Base-by-base conservation (phyloP, 257 asterid genomes). In the Paulownia fortunei region DNA sequence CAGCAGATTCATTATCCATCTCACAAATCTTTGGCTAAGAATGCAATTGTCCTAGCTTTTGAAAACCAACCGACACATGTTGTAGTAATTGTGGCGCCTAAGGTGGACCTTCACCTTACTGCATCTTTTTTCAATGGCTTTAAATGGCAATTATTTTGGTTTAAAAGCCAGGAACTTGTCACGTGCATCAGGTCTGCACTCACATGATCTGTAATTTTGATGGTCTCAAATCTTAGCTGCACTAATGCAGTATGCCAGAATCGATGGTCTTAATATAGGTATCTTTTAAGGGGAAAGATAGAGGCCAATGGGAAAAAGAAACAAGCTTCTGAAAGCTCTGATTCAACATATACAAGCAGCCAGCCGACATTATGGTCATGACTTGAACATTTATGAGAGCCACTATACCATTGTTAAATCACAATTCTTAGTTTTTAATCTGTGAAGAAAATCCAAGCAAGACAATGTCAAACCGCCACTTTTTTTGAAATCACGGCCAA, bases 21-120 rank as follows among this genome's bases (percentile, higher is more conserved):
- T 74, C 75, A 46, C 52, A 67, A 46, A 74, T 37, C 64, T 56
- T 18, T 4, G 71, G 66, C n/a, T 55, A 34, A 60, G 60, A 76
- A 68, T 73, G 71, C 46, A 75, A n/a, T 34, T 49, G 71, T 64
- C 44, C 47, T n/a, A 76, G 54, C 66, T 59, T 52, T 76, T 51
- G 3, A 11, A 51, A 8, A 80, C 86, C 88, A 36, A 82, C 88
- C 86, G 82, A 81, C 86, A 81, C 86, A 82, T 16, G 69, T 6
- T 27, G 68, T 71, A 78, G 73, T 52, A 41, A 68, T 44, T 73
- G 76, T 60, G 76, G 74, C 52, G 27, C 19, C 73, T 73, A 6
- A 2, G 13, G 83, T 79, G 88, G 86, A 69, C 88, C 88, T 76
- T 82, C 84, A 69, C 62, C 78, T 18, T 19, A 32, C 81, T 71